phyloP scores from a whole-genome alignment of 2,329 filamentous ascomycete species.

The Xylaria polymorpha region DNA sequence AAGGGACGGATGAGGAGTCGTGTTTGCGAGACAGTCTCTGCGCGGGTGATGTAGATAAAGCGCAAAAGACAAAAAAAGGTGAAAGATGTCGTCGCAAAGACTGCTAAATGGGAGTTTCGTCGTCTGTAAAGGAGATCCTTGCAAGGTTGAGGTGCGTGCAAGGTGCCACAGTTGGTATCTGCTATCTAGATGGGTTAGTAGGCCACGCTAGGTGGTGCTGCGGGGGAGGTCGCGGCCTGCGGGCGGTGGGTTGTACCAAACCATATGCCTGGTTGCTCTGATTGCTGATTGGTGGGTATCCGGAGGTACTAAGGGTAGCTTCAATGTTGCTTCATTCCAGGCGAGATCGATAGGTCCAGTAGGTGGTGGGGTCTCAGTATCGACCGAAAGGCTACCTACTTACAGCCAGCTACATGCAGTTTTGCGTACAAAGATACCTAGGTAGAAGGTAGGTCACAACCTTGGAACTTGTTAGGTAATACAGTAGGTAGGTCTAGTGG shows the following conservation, averaged over 20 bases:
- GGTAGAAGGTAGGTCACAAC: too few relatives aligned
- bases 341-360: too few relatives aligned
- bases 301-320: too few relatives aligned
- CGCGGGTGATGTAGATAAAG: constrained; percentile 29
- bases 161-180: not conserved
- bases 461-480: too few relatives aligned
- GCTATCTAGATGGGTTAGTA: too few relatives aligned
- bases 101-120: not conserved
- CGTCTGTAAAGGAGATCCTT: constrained; percentile 7
- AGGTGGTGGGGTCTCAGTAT: not conserved
- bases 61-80: constrained; percentile 24
- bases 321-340: too few relatives aligned
- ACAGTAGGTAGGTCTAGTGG: too few relatives aligned
- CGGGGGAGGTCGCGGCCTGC: not conserved
- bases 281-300: not conserved
- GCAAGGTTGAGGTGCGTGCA: not conserved
- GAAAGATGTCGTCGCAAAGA: constrained; percentile 35
- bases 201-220: not conserved
- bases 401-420: too few relatives aligned
- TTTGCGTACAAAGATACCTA: too few relatives aligned
- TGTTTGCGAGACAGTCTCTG: constrained; percentile 25
- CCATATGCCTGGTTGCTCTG: not conserved
- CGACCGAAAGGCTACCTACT: not conserved
- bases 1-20: not conserved
- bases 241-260: not conserved